Evolutionary conservation across 2,329 filamentous ascomycete species (phyloP).

Genomic region (Geosmithia flava): DNA sequence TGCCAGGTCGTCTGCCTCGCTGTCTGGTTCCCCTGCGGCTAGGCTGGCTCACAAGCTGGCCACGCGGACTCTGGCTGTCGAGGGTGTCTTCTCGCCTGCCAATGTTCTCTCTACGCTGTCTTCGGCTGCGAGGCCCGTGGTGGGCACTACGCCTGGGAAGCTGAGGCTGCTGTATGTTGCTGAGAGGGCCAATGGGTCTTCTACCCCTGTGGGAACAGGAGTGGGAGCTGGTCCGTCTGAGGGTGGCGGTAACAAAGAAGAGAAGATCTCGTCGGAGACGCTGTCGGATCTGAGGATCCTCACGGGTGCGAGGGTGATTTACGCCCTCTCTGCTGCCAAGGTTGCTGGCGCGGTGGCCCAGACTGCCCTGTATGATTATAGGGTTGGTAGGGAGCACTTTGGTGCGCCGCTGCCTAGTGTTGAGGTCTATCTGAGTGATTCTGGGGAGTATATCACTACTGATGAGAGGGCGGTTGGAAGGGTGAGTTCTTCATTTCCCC

Average conservation of each 20-base stretch:
- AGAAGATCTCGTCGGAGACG: constrained; percentile 53
- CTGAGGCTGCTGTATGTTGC: constrained; percentile 73
- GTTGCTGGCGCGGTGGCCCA: constrained; percentile 88
- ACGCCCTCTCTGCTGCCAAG: constrained; percentile 68
- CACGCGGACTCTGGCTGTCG: constrained; percentile 52
- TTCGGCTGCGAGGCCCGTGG: constrained; percentile 43
- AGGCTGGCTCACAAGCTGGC: constrained; percentile 61
- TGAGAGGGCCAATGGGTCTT: constrained; percentile 38
- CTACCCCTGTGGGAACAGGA: no score
- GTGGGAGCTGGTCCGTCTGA: no score
- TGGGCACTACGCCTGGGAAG: constrained; percentile 55
- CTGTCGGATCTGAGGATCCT: constrained; percentile 76
- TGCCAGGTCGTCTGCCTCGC: constrained; percentile 42
- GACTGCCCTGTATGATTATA: constrained; percentile 80
- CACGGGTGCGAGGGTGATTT: constrained; percentile 67
- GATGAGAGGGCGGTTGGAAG: constrained; percentile 51
- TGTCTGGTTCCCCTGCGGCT: constrained; percentile 46
- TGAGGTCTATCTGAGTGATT: constrained; percentile 64
- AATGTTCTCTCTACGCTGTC: constrained; percentile 33
- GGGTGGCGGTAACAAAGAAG: no score
- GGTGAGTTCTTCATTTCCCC: constrained; percentile 28
- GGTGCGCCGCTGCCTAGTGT: constrained; percentile 69
- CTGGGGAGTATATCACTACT: constrained; percentile 44
- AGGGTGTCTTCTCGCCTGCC: constrained; percentile 59
- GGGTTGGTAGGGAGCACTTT: constrained; percentile 53